Conservation (phyloP, 179 eudicot species). For the Carnegiea gigantea region DNA sequence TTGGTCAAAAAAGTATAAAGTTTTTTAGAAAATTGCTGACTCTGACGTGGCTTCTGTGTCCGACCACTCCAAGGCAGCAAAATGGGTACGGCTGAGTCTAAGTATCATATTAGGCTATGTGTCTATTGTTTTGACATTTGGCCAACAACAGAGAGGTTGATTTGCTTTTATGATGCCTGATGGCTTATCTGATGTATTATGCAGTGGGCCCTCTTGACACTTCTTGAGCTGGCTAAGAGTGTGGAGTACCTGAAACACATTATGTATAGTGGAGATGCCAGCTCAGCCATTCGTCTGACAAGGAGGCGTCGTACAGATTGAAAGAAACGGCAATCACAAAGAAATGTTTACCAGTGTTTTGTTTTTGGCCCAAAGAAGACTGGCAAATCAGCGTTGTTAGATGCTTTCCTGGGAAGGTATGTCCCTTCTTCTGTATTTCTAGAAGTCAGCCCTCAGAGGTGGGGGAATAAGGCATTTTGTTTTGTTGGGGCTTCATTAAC, state of each 20-base stretch:
- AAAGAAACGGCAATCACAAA: slow-evolving; percentile 74
- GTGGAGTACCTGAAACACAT: slow-evolving; percentile 83
- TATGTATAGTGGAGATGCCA: slow-evolving; percentile 79
- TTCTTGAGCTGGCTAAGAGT: slow-evolving; percentile 75
- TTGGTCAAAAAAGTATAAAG: no score
- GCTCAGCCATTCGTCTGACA: slow-evolving; percentile 75
- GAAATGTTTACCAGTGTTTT: slow-evolving; percentile 86
- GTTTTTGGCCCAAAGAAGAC: slow-evolving; percentile 91
- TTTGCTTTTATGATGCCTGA: not conserved
- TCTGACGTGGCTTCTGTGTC: not conserved
- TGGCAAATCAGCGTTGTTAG: slow-evolving; percentile 77
- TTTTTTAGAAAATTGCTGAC: not conserved
- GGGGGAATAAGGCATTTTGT: not conserved
- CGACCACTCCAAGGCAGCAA: not conserved
- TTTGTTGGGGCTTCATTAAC: not conserved
- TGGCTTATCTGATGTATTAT: slow-evolving; percentile 12
- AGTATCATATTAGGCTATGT: not conserved
- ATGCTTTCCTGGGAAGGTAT: slow-evolving; percentile 80
- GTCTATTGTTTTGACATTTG: not conserved
- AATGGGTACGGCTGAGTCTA: not conserved
- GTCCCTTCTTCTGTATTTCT: slow-evolving; percentile 16
- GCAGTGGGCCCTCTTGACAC: slow-evolving; percentile 98
- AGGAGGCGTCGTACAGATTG: slow-evolving; percentile 82
- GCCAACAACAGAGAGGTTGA: not conserved
- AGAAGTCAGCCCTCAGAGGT: not conserved